These are phyloP conservation scores for Maudiozyma barnettii DNA, from an alignment of 805 yeast genomes.

Conservation along the genomic window DNA sequence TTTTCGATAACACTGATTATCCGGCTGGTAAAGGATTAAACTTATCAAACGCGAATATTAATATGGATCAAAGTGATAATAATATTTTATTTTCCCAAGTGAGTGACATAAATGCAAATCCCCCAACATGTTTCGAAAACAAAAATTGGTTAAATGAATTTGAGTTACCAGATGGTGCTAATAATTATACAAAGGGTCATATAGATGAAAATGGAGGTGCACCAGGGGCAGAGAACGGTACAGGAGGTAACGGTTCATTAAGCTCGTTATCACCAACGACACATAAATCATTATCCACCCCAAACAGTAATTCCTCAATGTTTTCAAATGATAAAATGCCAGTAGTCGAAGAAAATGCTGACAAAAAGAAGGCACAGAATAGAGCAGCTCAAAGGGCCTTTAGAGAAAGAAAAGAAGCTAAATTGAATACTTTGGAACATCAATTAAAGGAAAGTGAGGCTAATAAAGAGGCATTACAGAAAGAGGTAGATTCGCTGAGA, in stretches of 20 bases:
- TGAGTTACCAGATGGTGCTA: too few relatives aligned
- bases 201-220: too few relatives aligned
- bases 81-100: neutral
- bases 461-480: slow-evolving; percentile 38
- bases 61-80: neutral
- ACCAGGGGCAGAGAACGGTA: neutral
- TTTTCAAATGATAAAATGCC: neutral
- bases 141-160: neutral
- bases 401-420: slow-evolving; percentile 69
- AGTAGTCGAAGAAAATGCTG: slow-evolving; percentile 17
- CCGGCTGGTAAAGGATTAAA: too few relatives aligned
- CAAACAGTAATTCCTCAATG: neutral
- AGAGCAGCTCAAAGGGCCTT: slow-evolving; percentile 85
- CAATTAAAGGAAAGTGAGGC: slow-evolving; percentile 50
- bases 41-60: too few relatives aligned
- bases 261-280: neutral
- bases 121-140: neutral
- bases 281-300: neutral
- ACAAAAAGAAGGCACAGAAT: slow-evolving; percentile 66
- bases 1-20: neutral
- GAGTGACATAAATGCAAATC: too few relatives aligned
- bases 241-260: neutral
- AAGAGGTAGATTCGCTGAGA: slow-evolving; percentile 42
- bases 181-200: too few relatives aligned
- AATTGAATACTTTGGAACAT: slow-evolving; percentile 54